Conservation (phyloP, 495 filamentous ascomycete species). For the Extremus antarcticus region DNA sequence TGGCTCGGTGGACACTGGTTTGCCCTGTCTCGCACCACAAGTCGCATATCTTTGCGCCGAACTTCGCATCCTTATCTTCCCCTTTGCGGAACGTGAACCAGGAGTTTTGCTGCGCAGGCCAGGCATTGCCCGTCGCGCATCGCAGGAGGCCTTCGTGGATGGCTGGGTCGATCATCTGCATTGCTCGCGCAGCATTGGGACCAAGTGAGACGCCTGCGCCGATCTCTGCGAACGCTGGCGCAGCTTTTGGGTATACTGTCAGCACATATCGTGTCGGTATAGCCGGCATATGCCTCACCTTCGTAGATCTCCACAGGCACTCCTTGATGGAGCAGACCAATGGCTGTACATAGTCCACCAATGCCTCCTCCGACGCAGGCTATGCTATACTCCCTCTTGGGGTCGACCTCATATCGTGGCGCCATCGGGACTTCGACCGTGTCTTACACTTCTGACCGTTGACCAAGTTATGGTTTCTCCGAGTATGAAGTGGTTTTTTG, state of each 20-base stretch:
- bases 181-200: conserved; percentile 47
- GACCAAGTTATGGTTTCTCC: too few species aligned
- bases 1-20: conserved; percentile 42
- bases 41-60: conserved; percentile 27
- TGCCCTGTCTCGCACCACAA: conserved; percentile 22
- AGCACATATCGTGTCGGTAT: background rate
- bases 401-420: conserved; percentile 7
- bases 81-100: conserved; percentile 26
- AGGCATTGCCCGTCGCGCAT: conserved; percentile 26
- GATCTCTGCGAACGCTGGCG: conserved; percentile 33
- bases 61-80: conserved; percentile 13
- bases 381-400: conserved; percentile 13
- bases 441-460: too few species aligned
- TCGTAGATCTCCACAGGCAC: conserved; percentile 22
- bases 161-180: conserved; percentile 40
- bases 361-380: conserved; percentile 22
- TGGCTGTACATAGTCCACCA: conserved; percentile 16
- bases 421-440: conserved; percentile 10
- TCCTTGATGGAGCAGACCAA: conserved; percentile 19
- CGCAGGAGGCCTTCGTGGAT: conserved; percentile 36
- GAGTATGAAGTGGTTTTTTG: too few species aligned
- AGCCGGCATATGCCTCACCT: background rate
- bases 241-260: conserved; percentile 3
- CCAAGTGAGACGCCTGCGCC: conserved; percentile 54
- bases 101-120: conserved; percentile 7